Evolutionary conservation across 2,329 filamentous ascomycete genomes (phyloP), one percentile per base, ranked within the genome.

Genomic region (Xylariaceae sp.): DNA sequence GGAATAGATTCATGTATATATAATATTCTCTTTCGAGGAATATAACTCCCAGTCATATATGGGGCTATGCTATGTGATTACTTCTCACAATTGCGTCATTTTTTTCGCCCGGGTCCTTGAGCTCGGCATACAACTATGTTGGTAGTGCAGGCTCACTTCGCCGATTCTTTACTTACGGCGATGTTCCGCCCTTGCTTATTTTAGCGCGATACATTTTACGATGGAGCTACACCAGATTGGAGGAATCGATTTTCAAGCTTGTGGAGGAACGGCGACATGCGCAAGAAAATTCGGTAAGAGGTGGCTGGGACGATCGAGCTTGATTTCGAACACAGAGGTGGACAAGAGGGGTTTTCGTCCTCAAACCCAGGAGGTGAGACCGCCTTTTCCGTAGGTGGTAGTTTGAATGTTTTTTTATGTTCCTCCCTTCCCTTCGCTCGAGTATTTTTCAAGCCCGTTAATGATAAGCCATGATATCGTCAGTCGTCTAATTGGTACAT

Each of bases 81-180:
- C 53, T 54, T 49, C 57, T 54, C 53, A 53, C 31, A 26, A 59
- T 57, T 56, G 51, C 56, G 53, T 52, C 58, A 60, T 60, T 58
- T 55, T 53, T 42, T 55, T 53, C 46, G 26, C 29, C 11, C 26
- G 46, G 46, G 37, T 44, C n/a, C 31, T 46, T 52, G 40, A 43
- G 30, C 34, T 32, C 30, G 41, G 30, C 29, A 31, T 37, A 11
- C 39, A 19, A 32, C 19, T 32, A 53, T 29, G 39, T 26, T 26
- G n/a, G 41, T 52, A 12, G 44, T 19, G 39, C 8, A 12, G 41
- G 19, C 43, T 37, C n/a, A 11, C 43, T 49, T 43, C 7, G n/a
- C n/a, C 7, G 9, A 9, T 9, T 51, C 26, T 27, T 43, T 19
- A 19, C 19, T 37, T 19, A 35, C 12, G 35, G 5, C 8, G 35